Conservation (phyloP, 495 filamentous ascomycete species). For the Daldinia concentrica region DNA sequence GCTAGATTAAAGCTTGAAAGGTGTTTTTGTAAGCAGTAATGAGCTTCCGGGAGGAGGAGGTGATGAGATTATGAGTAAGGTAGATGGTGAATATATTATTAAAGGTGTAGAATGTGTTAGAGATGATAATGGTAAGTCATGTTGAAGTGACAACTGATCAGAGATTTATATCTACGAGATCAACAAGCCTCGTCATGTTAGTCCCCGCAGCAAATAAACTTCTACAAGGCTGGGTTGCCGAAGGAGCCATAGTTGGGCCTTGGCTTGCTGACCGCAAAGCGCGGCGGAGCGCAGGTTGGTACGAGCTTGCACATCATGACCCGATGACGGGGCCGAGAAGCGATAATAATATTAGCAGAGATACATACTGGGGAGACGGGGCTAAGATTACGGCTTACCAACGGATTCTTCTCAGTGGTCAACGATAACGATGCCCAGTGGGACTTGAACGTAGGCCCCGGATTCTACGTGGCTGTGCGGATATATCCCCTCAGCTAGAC, state of each 20-base stretch:
- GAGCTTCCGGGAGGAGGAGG: background rate
- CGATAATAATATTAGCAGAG: slow-evolving; percentile 9
- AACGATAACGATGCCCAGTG: background rate
- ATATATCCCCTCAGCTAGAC: slow-evolving; percentile 6
- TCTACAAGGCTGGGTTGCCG: slow-evolving; percentile 8
- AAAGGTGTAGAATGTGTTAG: slow-evolving; percentile 14
- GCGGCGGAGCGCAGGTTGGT: slow-evolving; percentile 26
- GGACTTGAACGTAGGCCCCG: slow-evolving; percentile 3
- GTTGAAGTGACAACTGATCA: background rate
- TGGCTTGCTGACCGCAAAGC: slow-evolving; percentile 29
- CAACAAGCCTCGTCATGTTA: slow-evolving; percentile 1
- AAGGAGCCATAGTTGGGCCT: slow-evolving; percentile 17
- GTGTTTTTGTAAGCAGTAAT: background rate
- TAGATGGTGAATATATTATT: slow-evolving; percentile 10
- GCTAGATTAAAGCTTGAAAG: background rate
- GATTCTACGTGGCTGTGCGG: slow-evolving; percentile 30
- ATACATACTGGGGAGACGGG: background rate
- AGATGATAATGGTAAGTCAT: slow-evolving; percentile 19
- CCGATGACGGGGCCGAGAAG: background rate
- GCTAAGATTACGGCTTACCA: slow-evolving; percentile 1
- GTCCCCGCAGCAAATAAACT: background rate
- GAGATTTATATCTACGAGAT: slow-evolving; percentile 23
- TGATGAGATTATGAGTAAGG: slow-evolving; percentile 3
- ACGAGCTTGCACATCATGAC: slow-evolving; percentile 4
- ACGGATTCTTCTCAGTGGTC: slow-evolving; percentile 2